phyloP scores from a whole-genome alignment of 2,329 filamentous ascomycete genomes.

The Cytospora paraplurivora region DNA sequence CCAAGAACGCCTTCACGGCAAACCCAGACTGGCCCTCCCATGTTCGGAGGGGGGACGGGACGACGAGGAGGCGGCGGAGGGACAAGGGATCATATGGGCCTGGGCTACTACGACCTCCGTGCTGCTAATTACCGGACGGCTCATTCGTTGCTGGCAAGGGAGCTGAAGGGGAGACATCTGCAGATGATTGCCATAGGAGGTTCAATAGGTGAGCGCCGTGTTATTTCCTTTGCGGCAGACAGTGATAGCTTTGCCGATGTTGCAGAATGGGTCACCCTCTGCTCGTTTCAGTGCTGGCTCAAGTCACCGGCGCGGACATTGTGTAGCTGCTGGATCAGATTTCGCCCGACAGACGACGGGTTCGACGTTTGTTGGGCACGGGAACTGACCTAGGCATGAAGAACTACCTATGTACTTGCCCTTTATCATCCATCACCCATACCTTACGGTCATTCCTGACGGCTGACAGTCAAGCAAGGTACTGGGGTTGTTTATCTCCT shows the following conservation, averaged over 20 bases:
- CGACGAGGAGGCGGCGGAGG: conserved; percentile 23
- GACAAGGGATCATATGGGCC: conserved; percentile 39
- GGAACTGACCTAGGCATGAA: conserved; percentile 2
- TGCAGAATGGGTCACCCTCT: not conserved
- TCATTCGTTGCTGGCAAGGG: conserved; percentile 72
- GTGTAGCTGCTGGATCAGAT: not conserved
- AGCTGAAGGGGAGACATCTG: conserved; percentile 80
- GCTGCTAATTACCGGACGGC: conserved; percentile 72
- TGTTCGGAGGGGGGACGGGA: conserved; percentile 32
- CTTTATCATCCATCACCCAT: too few species aligned
- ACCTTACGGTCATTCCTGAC: not conserved
- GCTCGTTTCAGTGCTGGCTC: not conserved
- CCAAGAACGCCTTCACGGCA: conserved; percentile 36
- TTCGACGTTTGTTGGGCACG: conserved; percentile 17
- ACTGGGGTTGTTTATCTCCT: conserved; percentile 87
- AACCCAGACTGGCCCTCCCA: conserved; percentile 23
- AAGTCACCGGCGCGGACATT: conserved; percentile 5
- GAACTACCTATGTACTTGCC: not conserved
- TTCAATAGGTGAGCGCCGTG: conserved; percentile 65
- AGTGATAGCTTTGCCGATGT: not conserved
- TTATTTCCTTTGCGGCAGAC: not conserved
- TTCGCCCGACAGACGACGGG: not conserved
- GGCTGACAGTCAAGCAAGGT: conserved; percentile 47
- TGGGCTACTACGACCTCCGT: conserved; percentile 58
- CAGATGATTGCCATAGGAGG: conserved; percentile 98